Evolutionary conservation across 768 basidiomycete genomes (phyloP).

Genomic region (Phlebiopsis gigantea): DNA sequence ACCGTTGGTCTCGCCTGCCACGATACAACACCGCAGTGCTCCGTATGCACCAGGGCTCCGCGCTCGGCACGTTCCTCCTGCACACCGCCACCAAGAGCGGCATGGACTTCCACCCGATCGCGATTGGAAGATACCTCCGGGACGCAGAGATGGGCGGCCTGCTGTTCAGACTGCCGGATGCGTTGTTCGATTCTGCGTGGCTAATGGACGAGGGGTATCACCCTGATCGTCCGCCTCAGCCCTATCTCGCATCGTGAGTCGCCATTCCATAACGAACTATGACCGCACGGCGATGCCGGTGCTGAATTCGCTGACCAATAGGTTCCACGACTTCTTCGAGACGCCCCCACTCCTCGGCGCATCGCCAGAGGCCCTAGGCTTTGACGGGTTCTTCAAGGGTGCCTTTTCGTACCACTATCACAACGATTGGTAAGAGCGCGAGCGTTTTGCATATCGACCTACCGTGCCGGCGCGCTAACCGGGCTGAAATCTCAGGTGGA

Average conservation of each 20-base stretch:
- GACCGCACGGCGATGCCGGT: neutral
- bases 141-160: conserved; percentile 83
- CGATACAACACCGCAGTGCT: conserved; percentile 98
- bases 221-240: conserved; percentile 87
- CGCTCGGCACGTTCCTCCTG: conserved; percentile 89
- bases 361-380: conserved; percentile 81
- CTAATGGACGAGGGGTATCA: conserved; percentile 92
- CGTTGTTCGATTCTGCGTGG: conserved; percentile 96
- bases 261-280: neutral
- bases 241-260: conserved; percentile 62
- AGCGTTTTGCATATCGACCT: neutral
- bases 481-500: conserved; percentile 63
- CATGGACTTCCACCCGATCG: conserved; percentile 97
- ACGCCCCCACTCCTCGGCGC: conserved; percentile 69
- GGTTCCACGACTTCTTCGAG: conserved; percentile 86
- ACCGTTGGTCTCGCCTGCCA: conserved; percentile 88
- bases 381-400: conserved; percentile 94
- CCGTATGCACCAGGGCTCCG: conserved; percentile 87
- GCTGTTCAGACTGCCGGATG: conserved; percentile 85
- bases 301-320: conserved; percentile 24
- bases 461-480: neutral
- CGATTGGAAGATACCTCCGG: conserved; percentile 81
- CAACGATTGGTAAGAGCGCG: conserved; percentile 68
- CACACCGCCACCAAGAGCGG: conserved; percentile 89
- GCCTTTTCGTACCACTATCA: conserved; percentile 97